Base-by-base conservation (phyloP, 805 yeast species). In the Yamadazyma philogaea region DNA sequence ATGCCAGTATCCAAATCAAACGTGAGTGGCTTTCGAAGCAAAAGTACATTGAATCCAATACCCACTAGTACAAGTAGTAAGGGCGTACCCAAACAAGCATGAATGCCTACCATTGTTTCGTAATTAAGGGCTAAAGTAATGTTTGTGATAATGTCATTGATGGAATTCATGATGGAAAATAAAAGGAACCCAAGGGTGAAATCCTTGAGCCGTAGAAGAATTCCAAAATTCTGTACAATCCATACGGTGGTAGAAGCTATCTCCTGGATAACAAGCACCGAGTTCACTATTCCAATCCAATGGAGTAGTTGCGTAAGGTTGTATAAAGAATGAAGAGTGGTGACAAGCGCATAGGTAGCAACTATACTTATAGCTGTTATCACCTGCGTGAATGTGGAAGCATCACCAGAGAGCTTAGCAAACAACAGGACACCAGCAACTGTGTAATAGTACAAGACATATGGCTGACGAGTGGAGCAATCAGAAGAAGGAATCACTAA, bases 71-170 rank as follows among this genome's bases (percentile, higher is more conserved):
- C 68, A 33, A 74, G 63, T 11, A 77, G 51, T 11, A 77, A 56
- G 0, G 81, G 80, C 1, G 82, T 72, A 1, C 82, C 82, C 43
- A 77, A 63, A 48, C 81, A 76, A 0, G 82, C 70, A 48, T 72
- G 73, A 7, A 77, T 55, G 0, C 81, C 81, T 12, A 64, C 52
- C 6, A 59, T 48, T 2, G 72, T 66, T 35, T 60, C 53, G 12
- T 61, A 47, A 8, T 69, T 69, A 7, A 69, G 51, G 6, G 78
- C 69, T 11, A 77, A 56, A 7, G 80, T 72, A 2, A 67, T 52
- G 47, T 77, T 75, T n/a, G 79, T 70, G 22, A 77, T 64, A 28
- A 77, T 55, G 48, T 77, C 82, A 20, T 78, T 79, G 26, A 75
- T 58, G 4, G 79, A 75, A 46, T 77, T 77, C 26, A 77, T 74